A percentile compares a stretch with the other conserved stretches of the same genome.
Evolutionary conservation across 2,329 filamentous ascomycete species (phyloP).

Genomic region (Aspergillus clavatus): DNA sequence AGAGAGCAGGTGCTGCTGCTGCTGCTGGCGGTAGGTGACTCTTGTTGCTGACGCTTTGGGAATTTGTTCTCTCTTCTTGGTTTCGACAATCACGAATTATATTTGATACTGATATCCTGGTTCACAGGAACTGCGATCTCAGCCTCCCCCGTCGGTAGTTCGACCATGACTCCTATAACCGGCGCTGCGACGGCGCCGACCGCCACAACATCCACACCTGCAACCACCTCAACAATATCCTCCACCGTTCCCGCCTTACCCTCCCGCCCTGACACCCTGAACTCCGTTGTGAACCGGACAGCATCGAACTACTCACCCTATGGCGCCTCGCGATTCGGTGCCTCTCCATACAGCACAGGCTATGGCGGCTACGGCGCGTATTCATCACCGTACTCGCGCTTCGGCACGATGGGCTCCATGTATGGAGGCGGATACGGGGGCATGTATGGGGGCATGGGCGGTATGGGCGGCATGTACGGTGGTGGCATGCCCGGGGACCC

Average conservation of each 20-base stretch:
- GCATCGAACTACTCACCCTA: constrained; percentile 73
- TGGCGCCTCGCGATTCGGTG: constrained; percentile 52
- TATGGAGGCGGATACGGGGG: constrained; percentile 41
- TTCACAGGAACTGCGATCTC: constrained; percentile 25
- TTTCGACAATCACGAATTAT: no score
- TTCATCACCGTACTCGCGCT: constrained; percentile 53
- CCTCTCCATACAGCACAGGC: constrained; percentile 43
- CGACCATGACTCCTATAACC: constrained; percentile 31
- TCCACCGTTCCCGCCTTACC: constrained; percentile 65
- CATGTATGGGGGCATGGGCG: constrained; percentile 46
- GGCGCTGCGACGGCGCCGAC: constrained; percentile 40
- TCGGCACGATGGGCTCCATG: constrained; percentile 45
- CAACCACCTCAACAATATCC: constrained; percentile 31
- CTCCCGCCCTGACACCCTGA: constrained; percentile 72
- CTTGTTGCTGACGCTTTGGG: constrained; percentile 4
- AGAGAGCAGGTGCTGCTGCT: constrained; percentile 63
- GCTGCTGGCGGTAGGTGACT: constrained; percentile 49
- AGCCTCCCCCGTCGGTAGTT: constrained; percentile 18
- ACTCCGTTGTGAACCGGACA: constrained; percentile 78
- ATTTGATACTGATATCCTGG: background rate
- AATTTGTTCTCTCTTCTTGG: no score
- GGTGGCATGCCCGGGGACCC: constrained; percentile 58
- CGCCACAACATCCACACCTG: constrained; percentile 37
- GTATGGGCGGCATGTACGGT: constrained; percentile 46
- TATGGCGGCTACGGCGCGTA: constrained; percentile 50